A percentile compares a stretch with the other conserved stretches of the same genome.
Evolutionary conservation across 2,329 filamentous ascomycete species (phyloP).

Genomic region (Leptographium procerum): DNA sequence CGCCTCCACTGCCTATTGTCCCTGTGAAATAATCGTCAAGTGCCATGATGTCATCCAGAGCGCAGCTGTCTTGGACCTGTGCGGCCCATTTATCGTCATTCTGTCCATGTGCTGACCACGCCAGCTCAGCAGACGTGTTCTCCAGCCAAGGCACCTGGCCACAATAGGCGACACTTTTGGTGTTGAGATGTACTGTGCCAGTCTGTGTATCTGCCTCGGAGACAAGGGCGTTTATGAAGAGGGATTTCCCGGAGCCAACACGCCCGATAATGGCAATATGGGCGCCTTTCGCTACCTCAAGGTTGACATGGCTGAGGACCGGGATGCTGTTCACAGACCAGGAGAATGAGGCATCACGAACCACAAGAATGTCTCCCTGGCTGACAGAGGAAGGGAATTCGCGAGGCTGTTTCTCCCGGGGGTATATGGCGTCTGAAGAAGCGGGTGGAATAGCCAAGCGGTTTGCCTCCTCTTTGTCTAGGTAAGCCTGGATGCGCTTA

Average conservation of each 20-base stretch:
- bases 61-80: slow-evolving; percentile 13
- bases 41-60: neutral
- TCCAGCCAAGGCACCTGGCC: slow-evolving; percentile 31
- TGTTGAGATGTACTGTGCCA: slow-evolving; percentile 15
- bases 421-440: no score
- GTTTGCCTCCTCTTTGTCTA: no score
- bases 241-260: slow-evolving; percentile 31
- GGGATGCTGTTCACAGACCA: neutral
- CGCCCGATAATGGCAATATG: slow-evolving; percentile 20
- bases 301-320: neutral
- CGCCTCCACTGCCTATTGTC: slow-evolving; percentile 15
- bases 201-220: slow-evolving; percentile 19
- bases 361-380: no score
- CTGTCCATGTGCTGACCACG: neutral
- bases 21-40: neutral
- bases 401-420: no score
- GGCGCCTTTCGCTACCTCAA: neutral
- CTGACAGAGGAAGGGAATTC: no score
- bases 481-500: neutral
- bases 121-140: slow-evolving; percentile 24
- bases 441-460: no score
- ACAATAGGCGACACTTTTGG: slow-evolving; percentile 25
- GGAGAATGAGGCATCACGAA: neutral
- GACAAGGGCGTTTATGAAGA: slow-evolving; percentile 24
- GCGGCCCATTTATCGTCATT: slow-evolving; percentile 9